Base-by-base conservation (phyloP, 192 early-diverging fungal species). In the Ramicandelaber brevisporus region DNA sequence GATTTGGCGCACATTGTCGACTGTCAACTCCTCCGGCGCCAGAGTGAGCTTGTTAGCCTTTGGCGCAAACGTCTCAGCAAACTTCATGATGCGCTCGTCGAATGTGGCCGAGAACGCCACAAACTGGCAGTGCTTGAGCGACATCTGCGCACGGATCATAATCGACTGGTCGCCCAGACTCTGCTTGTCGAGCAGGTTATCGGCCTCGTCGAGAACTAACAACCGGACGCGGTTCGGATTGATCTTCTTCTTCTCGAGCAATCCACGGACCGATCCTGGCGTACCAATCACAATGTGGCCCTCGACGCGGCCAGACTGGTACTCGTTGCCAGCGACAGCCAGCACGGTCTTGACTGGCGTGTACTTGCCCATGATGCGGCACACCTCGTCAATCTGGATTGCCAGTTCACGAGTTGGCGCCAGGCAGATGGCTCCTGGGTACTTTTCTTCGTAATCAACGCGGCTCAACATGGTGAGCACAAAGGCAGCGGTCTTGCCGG, bases 401-500 rank as follows among this genome's bases (percentile, higher is more conserved):
- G 82, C 87, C 30, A 97, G 58, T 55, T 97, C 92, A 23, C 92
- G 73, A 20, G 84, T 68, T 17, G 88, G 88, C 0, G 87, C 78
- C 36, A 97, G 34, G 41, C 82, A 86, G 33, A 97, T 41, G 5
- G 78, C 83, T 65, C 88, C 82, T 9, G 79, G 61, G 20, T 52
- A 41, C 13, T 70, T 36, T 4, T 67, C 29, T 24, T 48, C 60
- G 28, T 55, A 59, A 43, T 93, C 70, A 24, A 93, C 60, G 13
- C 90, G 66, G 35, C 69, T 71, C 6, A 97, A 62, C 67, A 97
- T 90, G 0, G 82, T 78, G 24, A 97, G 56, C 2, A 68, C 72
- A 51, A 97, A 97, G 5, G 87, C 86, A 0, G 92, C 92, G 12
- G 92, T 93, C 50, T 97, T 97, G 21, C 89, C 92, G 0, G 92